Evolutionary conservation across 345 rosid species (phyloP), one percentile per base, ranked within the genome.

Genomic region (Melastoma malabathricum): DNA sequence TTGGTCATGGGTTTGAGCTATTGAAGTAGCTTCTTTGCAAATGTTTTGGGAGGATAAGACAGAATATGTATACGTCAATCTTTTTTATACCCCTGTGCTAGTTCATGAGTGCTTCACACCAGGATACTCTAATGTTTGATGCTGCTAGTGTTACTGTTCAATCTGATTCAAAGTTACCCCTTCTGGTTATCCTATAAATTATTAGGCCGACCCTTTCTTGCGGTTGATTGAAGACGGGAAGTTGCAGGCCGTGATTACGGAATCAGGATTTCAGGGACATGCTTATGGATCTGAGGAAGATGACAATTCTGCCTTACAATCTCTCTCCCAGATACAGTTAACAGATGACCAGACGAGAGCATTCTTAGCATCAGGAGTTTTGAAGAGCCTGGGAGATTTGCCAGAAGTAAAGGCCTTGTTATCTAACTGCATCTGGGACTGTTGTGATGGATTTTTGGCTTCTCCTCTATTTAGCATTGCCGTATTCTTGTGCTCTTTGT

Each of bases 121-220:
- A 22, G 53, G 53, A 27, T 13, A 9, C 10, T 27, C 17, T n/a
- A 19, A 23, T 50, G n/a, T 50, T 50, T 14, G 18, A 50, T 27
- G 10, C 31, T 50, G 39, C 53, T 50, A 1, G 1, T 15, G 41
- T 20, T 18, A 20, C 53, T 41, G 22, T 19, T 51, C 44, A 31
- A 51, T 5, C 23, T 5, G 5, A 29, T n/a, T 1, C 44, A 13
- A 34, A 34, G 9, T 16, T 4, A 25, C 3, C 16, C 18, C 55
- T 51, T 34, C 13, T 29, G 18, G 13, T 16, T 14, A n/a, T 51
- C n/a, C 43, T 20, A 34, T 52, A 15, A 31, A 18, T 12, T 54
- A 63, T 63, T 72, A 92, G 98, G 77, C 76, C 39, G 97, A 92
- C 61, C 95, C 98, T 15, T 92, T 75, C 68, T 63, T 92, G 67